phyloP scores from a whole-genome alignment of 192 early-diverging fungal species.

The Coemansia sp. region DNA sequence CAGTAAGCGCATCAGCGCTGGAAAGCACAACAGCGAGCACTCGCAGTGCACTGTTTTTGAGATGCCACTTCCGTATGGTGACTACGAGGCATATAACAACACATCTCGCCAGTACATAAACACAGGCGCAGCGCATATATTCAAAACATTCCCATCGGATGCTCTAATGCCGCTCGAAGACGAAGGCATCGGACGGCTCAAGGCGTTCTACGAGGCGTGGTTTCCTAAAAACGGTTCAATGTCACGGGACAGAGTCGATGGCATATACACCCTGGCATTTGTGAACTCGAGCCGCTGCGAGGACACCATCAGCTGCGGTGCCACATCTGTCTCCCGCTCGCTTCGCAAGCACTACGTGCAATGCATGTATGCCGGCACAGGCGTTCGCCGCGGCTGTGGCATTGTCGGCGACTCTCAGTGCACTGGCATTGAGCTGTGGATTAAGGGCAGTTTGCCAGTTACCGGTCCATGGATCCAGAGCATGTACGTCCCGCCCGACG shows the following conservation, averaged over 20 bases:
- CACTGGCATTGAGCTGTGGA: slow-evolving; percentile 47
- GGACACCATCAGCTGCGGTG: slow-evolving; percentile 19
- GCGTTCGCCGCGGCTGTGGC: slow-evolving; percentile 19
- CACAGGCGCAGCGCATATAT: slow-evolving; percentile 20
- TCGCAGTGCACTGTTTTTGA: slow-evolving; percentile 8
- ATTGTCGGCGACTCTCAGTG: slow-evolving; percentile 8
- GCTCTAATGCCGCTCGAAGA: slow-evolving; percentile 40
- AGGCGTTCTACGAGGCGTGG: slow-evolving; percentile 48
- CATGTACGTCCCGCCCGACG: slow-evolving; percentile 38
- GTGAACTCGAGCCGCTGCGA: slow-evolving; percentile 17
- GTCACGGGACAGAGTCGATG: slow-evolving; percentile 33
- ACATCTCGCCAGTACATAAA: slow-evolving; percentile 25
- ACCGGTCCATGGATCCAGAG: slow-evolving; percentile 46
- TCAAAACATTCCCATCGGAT: slow-evolving; percentile 41
- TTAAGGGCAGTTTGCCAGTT: slow-evolving; percentile 47
- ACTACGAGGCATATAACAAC: slow-evolving; percentile 31
- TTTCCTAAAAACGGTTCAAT: slow-evolving; percentile 24
- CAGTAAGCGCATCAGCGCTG: neutral
- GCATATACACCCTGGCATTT: slow-evolving; percentile 34
- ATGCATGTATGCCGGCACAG: slow-evolving; percentile 42
- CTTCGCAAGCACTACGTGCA: slow-evolving; percentile 33
- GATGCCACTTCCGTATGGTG: slow-evolving; percentile 19
- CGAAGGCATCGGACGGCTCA: slow-evolving; percentile 41
- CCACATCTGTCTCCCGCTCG: neutral
- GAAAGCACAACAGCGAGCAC: neutral